Base-by-base conservation (phyloP, 495 filamentous ascomycete species). In the Penicillium psychrofluorescens region DNA sequence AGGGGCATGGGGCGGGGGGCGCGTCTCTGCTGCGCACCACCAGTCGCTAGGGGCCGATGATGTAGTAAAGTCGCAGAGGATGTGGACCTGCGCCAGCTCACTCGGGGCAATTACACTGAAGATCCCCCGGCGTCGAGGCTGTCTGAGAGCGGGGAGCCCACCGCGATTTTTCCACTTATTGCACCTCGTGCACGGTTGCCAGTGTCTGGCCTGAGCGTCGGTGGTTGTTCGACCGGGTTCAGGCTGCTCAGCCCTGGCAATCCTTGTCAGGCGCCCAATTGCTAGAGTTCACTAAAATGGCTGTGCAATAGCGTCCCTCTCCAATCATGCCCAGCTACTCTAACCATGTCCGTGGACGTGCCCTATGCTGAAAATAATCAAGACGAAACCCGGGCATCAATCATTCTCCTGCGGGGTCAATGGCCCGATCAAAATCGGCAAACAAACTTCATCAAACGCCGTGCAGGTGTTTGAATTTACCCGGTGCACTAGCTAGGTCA, bases 161-260 rank as follows among this genome's bases (percentile, higher is more conserved):
- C 48, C 51, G 45, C 44, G 49, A 55, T 57, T 61, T 64, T 56
- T 58, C 61, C 61, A 51, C 47, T 45, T 61, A 54, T 53, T 38
- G 49, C 14, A 58, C 46, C 2, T 22, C 22, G 22, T 22, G 22
- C 22, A 22, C 22, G 22, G 22, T 22, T 22, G 4, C 6, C 22
- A 22, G 22, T 2, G 2, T 22, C 22, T 22, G 22, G 22, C 6
- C 22, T 22, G 2, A 1, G 1, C 22, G 2, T 22, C 22, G 22
- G 22, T 22, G 22, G 3, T 22, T 6, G 2, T 22, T 22, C 4
- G 2, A 22, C 2, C 22, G 2, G 22, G 6, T 0, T 6, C 22
- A 22, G 3, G 22, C 6, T 22, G 22, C 22, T 22, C 3, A 2
- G 22, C 22, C 6, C 22, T 22, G 22, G 3, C 22, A 0, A 4